phyloP scores from a whole-genome alignment of 2,329 filamentous ascomycete species.

The Pseudogymnoascus sp. region DNA sequence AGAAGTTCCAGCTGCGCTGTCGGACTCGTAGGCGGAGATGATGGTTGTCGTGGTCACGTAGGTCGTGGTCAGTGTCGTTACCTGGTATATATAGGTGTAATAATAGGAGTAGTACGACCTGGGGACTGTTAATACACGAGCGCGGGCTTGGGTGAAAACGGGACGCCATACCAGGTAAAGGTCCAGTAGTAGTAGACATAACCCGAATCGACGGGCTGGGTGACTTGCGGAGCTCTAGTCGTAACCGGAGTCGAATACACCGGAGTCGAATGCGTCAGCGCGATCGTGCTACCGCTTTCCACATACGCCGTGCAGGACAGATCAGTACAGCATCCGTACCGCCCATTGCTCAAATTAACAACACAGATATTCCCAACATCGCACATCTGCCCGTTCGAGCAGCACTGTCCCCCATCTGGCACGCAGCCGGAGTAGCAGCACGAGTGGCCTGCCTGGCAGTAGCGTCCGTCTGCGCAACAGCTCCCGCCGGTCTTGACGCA shows the following conservation, averaged over 20 bases:
- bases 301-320: constrained; percentile 1
- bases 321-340: background rate
- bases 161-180: background rate
- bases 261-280: background rate
- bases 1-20: background rate
- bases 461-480: background rate
- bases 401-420: background rate
- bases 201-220: background rate
- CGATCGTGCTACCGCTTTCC: background rate
- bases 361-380: background rate
- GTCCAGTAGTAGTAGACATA: background rate
- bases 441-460: background rate
- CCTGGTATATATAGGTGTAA: background rate
- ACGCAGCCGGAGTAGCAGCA: background rate
- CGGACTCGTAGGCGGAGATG: background rate
- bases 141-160: background rate
- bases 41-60: background rate
- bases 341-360: background rate
- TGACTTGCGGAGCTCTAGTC: background rate
- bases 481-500: background rate
- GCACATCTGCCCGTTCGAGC: background rate
- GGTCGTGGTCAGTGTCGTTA: background rate
- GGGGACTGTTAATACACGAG: background rate
- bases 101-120: background rate
- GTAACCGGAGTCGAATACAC: background rate